Percentiles rank a stretch among this genome's conserved stretches.
Evolutionary conservation across 2,329 filamentous ascomycete species (phyloP).

Genomic region (Lachnellula arida): DNA sequence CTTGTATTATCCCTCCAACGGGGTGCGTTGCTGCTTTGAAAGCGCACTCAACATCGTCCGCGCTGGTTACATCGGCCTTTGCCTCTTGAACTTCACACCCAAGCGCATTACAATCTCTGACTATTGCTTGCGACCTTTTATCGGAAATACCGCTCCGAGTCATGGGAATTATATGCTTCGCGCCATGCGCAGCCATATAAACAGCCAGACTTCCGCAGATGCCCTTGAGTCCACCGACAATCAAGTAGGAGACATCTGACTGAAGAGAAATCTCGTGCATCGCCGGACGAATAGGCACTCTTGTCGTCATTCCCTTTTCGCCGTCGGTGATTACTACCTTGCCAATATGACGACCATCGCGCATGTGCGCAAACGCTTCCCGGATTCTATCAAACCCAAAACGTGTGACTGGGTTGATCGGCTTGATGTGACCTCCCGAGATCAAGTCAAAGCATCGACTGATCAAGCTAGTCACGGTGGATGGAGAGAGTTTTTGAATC

Average conservation of each 20-base stretch:
- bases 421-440: conserved; percentile 9
- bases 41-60: background rate
- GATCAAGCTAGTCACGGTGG: no score
- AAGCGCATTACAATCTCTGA: conserved; percentile 30
- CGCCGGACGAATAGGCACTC: conserved; percentile 6
- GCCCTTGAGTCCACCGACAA: conserved; percentile 22
- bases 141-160: conserved; percentile 6
- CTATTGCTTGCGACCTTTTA: background rate
- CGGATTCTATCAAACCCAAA: conserved; percentile 27
- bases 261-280: conserved; percentile 2
- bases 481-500: conserved; percentile 7
- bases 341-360: conserved; percentile 38
- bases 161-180: background rate
- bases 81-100: conserved; percentile 40
- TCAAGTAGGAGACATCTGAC: conserved; percentile 14
- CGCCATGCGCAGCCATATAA: background rate
- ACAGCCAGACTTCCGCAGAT: conserved; percentile 16
- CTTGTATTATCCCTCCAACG: conserved; percentile 42
- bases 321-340: conserved; percentile 34
- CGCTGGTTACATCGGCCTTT: conserved; percentile 27
- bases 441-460: conserved; percentile 4
- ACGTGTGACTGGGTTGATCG: conserved; percentile 12
- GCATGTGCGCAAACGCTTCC: conserved; percentile 29
- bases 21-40: conserved; percentile 18
- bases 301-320: background rate